A percentile compares a stretch with the other conserved stretches of the same genome.
These are phyloP conservation scores for Phytophthora sp. DNA, from an alignment of 352 stramenopile genomes.

Conservation along the genomic window DNA sequence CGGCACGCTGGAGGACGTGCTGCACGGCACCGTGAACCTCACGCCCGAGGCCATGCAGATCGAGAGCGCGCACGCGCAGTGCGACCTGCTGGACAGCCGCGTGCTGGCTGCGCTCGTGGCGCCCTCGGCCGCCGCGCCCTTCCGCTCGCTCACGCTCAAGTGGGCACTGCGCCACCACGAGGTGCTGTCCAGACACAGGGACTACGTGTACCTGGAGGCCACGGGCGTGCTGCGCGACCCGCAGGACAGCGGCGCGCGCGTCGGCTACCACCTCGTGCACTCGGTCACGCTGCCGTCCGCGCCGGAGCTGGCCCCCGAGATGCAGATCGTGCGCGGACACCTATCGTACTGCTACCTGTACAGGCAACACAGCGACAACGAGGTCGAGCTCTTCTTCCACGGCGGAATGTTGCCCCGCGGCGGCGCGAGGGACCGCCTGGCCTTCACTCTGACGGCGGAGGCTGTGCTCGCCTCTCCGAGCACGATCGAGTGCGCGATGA, in stretches of 20 bases:
- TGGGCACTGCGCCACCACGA: conserved; percentile 65
- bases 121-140: conserved; percentile 51
- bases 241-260: conserved; percentile 40
- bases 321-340: conserved; percentile 67
- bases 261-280: conserved; percentile 70
- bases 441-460: conserved; percentile 53
- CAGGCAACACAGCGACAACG: conserved; percentile 38
- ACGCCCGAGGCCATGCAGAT: conserved; percentile 69
- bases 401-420: conserved; percentile 56
- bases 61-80: conserved; percentile 47
- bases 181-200: conserved; percentile 60
- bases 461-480: conserved; percentile 47
- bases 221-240: conserved; percentile 55
- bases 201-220: conserved; percentile 73
- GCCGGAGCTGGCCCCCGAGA: conserved; percentile 64
- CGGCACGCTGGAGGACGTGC: conserved; percentile 50
- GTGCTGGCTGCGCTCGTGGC: conserved; percentile 57
- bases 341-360: conserved; percentile 62
- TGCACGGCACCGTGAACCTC: conserved; percentile 62
- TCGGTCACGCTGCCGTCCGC: conserved; percentile 56
- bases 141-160: conserved; percentile 68
- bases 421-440: conserved; percentile 50
- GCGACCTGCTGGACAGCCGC: conserved; percentile 60
- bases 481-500: conserved; percentile 58
- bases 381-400: conserved; percentile 65